phyloP scores from a whole-genome alignment of 495 filamentous ascomycete species.

The Antarctomyces pellizariae region DNA sequence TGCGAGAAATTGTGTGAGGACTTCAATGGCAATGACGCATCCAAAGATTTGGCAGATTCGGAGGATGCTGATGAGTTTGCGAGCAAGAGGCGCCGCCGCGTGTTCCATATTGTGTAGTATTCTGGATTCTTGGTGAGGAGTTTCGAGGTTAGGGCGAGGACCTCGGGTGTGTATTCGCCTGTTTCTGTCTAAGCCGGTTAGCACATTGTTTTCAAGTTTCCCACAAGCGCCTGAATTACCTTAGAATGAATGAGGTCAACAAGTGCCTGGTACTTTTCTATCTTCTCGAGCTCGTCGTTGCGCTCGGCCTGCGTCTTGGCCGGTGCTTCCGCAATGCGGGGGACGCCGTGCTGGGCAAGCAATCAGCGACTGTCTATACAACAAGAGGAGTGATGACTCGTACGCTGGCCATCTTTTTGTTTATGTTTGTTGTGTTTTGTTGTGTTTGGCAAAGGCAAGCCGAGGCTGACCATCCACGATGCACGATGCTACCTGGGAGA shows the following conservation, averaged over 20 bases:
- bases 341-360: conserved; percentile 47
- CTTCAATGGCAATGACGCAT: conserved; percentile 27
- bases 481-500: no score
- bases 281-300: conserved; percentile 48
- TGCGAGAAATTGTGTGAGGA: conserved; percentile 31
- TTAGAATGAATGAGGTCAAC: conserved; percentile 37
- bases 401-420: conserved; percentile 16
- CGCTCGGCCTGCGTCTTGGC: conserved; percentile 41
- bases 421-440: no score
- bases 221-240: conserved; percentile 17
- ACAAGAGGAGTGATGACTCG: conserved; percentile 1
- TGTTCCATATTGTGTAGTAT: conserved; percentile 97
- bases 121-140: conserved; percentile 79
- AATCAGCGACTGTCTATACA: conserved; percentile 7
- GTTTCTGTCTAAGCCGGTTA: conserved; percentile 22
- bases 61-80: conserved; percentile 25
- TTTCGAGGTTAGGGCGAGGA: conserved; percentile 52
- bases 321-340: conserved; percentile 29
- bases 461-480: no score
- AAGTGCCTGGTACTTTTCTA: conserved; percentile 51
- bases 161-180: conserved; percentile 35
- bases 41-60: conserved; percentile 18
- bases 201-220: background rate
- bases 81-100: conserved; percentile 46
- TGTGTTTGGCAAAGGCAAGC: no score